Base-by-base conservation (phyloP, 129 eudicot genomes). In the Lonicera japonica region DNA sequence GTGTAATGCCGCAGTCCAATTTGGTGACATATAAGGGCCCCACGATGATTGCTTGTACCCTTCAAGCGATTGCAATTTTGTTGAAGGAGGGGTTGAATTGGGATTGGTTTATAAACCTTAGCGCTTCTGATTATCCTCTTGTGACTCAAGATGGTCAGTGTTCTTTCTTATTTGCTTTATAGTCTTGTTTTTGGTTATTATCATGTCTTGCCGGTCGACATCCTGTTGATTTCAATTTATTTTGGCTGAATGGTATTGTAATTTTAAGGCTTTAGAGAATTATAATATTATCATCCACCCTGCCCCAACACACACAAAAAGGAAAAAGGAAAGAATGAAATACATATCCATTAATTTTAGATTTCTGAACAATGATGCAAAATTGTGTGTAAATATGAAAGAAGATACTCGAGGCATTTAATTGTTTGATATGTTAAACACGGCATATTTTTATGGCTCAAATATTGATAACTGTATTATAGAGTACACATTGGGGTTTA, bases 61-160 rank as follows among this genome's bases (percentile, higher is more conserved):
- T 94, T 67, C 99, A 94, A 79, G 99, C 99, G 1, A 77, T 94
- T 53, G 83, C 99, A 0, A 83, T 94, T 72, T 70, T 94, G 85
- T 75, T 94, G 83, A 88, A 70, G 56, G 99, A 94, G 65, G 81
- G 95, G 67, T 60, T 68, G 66, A 75, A 73, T 43, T 85, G 94
- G 94, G 94, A 85, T 52, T 94, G 99, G 99, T 94, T 94, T 77
- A 94, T 94, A 19, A 94, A 94, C 68, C 92, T 94, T 53, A 94
- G 99, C 70, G 96, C 99, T 72, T 94, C 99, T 5, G 99, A 94
- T 86, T 94, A 94, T 88, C 99, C 99, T 48, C 96, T 94, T 51
- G 70, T 94, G 76, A 85, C 95, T 43, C 99, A 88, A 81, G 99
- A 94, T 82, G 99, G 99, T 88, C 25, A 94, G 95, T 87, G 56